Conservation (phyloP, 257 asterid genomes). For the Solanum chiquidenum region DNA sequence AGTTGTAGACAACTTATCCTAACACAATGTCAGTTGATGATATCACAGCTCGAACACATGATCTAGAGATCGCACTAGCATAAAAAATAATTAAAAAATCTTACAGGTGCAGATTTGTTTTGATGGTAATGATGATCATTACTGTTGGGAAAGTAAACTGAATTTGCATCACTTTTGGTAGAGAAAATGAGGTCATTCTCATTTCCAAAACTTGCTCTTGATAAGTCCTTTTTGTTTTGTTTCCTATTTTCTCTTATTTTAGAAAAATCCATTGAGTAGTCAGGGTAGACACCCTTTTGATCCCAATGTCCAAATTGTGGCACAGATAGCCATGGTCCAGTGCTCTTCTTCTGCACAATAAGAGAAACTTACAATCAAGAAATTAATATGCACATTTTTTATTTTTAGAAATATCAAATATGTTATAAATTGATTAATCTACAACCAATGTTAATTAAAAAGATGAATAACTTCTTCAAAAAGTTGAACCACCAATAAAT, state of each 20-base stretch:
- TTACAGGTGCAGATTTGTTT: conserved; percentile 46
- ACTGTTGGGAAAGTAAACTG: conserved; percentile 9
- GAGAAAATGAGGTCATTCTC: conserved; percentile 62
- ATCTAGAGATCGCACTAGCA: neutral
- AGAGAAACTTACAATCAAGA: neutral
- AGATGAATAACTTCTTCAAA: neutral
- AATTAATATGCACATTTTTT: neutral
- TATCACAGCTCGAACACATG: accelerated
- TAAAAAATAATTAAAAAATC: neutral
- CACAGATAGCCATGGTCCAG: conserved; percentile 65
- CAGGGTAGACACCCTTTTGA: conserved; percentile 67
- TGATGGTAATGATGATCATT: conserved; percentile 27
- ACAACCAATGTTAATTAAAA: neutral
- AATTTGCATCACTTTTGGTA: conserved; percentile 22
- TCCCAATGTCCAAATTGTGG: conserved; percentile 97
- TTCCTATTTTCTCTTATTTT: conserved; percentile 80
- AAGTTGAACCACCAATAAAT: neutral
- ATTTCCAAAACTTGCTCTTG: conserved; percentile 84
- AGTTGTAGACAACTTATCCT: neutral
- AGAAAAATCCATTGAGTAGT: conserved; percentile 76
- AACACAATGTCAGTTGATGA: neutral
- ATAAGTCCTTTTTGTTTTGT: conserved; percentile 77
- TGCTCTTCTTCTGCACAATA: conserved; percentile 13
- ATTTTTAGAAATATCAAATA: neutral
- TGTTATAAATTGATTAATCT: neutral